Percentiles rank a stretch among this genome's conserved stretches.
phyloP scores from a whole-genome alignment of 139 green algal species.

The Yamagishiella unicocca region DNA sequence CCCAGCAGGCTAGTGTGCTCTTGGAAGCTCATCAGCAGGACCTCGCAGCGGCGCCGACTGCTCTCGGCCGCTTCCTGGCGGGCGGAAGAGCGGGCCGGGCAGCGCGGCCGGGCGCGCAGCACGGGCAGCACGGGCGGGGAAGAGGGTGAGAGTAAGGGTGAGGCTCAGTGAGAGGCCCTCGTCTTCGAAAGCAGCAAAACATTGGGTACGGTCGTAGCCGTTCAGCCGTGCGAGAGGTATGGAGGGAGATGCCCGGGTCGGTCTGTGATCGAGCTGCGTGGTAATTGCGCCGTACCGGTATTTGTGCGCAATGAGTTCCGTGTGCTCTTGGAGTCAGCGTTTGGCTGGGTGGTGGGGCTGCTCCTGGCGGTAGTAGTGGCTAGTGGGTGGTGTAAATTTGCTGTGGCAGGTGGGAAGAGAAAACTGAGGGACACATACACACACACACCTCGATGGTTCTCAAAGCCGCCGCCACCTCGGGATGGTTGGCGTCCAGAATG shows the following conservation, averaged over 20 bases:
- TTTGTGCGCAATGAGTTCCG: too few species aligned
- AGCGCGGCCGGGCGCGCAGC: background rate
- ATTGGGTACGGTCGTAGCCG: too few species aligned
- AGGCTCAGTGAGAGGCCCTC: too few species aligned
- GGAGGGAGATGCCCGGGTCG: too few species aligned
- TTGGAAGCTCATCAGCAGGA: slow-evolving; percentile 51
- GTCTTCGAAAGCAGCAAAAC: too few species aligned
- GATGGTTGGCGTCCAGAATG: slow-evolving; percentile 1
- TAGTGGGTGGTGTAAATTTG: background rate
- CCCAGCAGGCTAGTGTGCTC: slow-evolving; percentile 41
- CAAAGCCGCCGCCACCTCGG: slow-evolving; percentile 17
- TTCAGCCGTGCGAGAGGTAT: too few species aligned
- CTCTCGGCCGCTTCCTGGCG: slow-evolving; percentile 26
- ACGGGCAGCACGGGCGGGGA: background rate
- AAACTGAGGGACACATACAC: background rate
- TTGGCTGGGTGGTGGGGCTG: background rate
- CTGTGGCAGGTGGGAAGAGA: background rate
- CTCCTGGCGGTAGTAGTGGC: too few species aligned
- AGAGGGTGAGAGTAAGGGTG: too few species aligned
- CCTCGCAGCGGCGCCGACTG: slow-evolving; percentile 42
- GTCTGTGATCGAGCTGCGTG: too few species aligned
- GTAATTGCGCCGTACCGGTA: too few species aligned
- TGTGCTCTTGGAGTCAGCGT: background rate
- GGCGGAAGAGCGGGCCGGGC: background rate
- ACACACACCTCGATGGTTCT: slow-evolving; percentile 21